Evolutionary conservation across 2,329 filamentous ascomycete genomes (phyloP).

Genomic region (Teratosphaeria nubilosa): DNA sequence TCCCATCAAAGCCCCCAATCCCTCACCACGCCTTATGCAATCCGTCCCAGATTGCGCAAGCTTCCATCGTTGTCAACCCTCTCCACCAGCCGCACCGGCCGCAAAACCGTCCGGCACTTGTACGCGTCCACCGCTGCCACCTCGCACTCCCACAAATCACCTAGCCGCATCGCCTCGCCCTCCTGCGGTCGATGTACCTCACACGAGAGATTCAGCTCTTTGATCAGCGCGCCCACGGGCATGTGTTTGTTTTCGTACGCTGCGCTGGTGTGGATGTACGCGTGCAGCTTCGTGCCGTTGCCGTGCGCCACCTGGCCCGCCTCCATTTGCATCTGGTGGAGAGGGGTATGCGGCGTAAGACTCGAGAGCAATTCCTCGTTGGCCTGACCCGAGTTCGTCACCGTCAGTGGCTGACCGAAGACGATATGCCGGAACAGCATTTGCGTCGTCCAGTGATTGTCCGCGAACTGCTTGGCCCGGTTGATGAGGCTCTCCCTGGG

Average conservation of each 20-base stretch:
- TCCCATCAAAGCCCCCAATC: not conserved
- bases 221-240: not conserved
- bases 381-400: not conserved
- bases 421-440: conserved; percentile 47
- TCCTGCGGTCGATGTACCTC: not conserved
- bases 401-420: not conserved
- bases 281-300: not conserved
- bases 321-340: not conserved
- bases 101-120: conserved; percentile 19
- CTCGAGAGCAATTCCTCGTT: not conserved
- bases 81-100: conserved; percentile 29
- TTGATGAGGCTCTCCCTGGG: conserved; percentile 37
- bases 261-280: conserved; percentile 1
- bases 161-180: conserved; percentile 11
- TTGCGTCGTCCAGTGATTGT: conserved; percentile 41
- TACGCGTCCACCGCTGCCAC: conserved; percentile 30
- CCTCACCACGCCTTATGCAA: not conserved
- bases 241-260: conserved; percentile 7
- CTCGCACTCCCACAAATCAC: conserved; percentile 39
- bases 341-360: not conserved
- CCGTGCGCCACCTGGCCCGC: not conserved
- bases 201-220: conserved; percentile 14
- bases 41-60: not conserved
- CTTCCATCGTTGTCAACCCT: conserved; percentile 4
- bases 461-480: conserved; percentile 24